Evolutionary conservation across 2,329 filamentous ascomycete species (phyloP).

Genomic region (Cucurbitaria berberidis): DNA sequence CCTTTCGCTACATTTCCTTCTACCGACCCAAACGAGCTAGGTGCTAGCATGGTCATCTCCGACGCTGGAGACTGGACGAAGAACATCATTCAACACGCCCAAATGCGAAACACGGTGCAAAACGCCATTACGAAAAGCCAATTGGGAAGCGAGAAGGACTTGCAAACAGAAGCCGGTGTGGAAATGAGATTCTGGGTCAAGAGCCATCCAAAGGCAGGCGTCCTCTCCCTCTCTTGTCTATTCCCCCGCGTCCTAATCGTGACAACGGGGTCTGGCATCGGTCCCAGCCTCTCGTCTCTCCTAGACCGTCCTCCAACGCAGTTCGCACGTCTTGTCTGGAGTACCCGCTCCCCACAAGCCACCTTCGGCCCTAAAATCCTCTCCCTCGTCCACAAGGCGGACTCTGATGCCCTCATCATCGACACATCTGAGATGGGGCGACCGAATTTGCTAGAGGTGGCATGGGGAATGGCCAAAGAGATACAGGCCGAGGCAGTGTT

Average conservation of each 20-base stretch:
- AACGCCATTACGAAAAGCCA: neutral
- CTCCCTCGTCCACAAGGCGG: slow-evolving; percentile 61
- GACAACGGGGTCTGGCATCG: slow-evolving; percentile 46
- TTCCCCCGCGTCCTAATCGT: slow-evolving; percentile 42
- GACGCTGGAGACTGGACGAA: slow-evolving; percentile 46
- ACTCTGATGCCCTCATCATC: slow-evolving; percentile 69
- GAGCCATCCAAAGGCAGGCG: slow-evolving; percentile 36
- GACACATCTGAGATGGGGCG: slow-evolving; percentile 68
- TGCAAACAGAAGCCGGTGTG: neutral
- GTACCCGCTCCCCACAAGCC: slow-evolving; percentile 64
- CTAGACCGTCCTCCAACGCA: slow-evolving; percentile 57
- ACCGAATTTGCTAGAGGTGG: slow-evolving; percentile 65
- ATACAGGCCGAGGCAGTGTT: slow-evolving; percentile 70
- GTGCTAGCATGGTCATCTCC: slow-evolving; percentile 41
- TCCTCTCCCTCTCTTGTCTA: slow-evolving; percentile 39
- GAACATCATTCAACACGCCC: slow-evolving; percentile 13
- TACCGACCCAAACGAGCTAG: neutral
- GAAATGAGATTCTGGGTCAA: slow-evolving; percentile 36
- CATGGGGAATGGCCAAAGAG: slow-evolving; percentile 58
- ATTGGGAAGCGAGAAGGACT: neutral
- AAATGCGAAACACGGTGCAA: neutral
- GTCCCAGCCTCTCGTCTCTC: slow-evolving; percentile 57
- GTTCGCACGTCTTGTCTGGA: slow-evolving; percentile 71
- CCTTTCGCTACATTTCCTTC: slow-evolving; percentile 48
- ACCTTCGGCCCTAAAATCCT: slow-evolving; percentile 68